These are phyloP conservation scores for Pythium brassicae DNA, from an alignment of 352 stramenopile genomes.

Conservation along the genomic window DNA sequence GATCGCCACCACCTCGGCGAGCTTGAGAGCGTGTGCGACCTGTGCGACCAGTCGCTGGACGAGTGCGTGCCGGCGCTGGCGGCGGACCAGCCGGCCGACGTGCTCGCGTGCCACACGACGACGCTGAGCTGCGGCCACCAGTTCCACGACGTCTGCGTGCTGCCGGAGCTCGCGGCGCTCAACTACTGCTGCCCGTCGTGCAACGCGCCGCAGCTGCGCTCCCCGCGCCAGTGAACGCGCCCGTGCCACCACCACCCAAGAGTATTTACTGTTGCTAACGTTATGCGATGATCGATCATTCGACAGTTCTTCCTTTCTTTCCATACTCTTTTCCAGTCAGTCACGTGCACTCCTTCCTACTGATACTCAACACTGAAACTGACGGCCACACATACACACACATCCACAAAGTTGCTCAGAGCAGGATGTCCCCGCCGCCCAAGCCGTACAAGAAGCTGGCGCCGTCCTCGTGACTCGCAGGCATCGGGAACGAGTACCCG, in stretches of 20 bases:
- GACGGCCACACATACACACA: no score
- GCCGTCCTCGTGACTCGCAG: neutral
- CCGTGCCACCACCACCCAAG: no score
- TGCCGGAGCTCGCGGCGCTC: conserved; percentile 13
- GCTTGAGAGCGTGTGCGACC: conserved; percentile 2
- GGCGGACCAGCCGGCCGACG: neutral
- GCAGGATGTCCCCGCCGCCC: neutral
- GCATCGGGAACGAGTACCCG: neutral
- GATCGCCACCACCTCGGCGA: neutral
- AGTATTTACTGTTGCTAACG: no score
- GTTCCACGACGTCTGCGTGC: conserved; percentile 20
- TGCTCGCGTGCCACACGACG: conserved; percentile 8
- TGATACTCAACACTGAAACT: no score
- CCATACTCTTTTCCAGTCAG: no score
- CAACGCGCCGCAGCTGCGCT: neutral
- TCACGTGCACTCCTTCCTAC: no score
- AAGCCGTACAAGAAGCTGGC: neutral
- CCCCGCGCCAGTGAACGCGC: no score
- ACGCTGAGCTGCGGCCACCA: conserved; percentile 19
- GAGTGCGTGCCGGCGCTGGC: neutral
- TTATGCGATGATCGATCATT: no score
- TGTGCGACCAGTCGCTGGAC: conserved; percentile 4
- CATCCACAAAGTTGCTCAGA: neutral
- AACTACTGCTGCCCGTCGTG: conserved; percentile 16
- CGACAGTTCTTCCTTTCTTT: no score